phyloP scores from a whole-genome alignment of 2,329 filamentous ascomycete genomes.

The Sarocladiaceae sp. region DNA sequence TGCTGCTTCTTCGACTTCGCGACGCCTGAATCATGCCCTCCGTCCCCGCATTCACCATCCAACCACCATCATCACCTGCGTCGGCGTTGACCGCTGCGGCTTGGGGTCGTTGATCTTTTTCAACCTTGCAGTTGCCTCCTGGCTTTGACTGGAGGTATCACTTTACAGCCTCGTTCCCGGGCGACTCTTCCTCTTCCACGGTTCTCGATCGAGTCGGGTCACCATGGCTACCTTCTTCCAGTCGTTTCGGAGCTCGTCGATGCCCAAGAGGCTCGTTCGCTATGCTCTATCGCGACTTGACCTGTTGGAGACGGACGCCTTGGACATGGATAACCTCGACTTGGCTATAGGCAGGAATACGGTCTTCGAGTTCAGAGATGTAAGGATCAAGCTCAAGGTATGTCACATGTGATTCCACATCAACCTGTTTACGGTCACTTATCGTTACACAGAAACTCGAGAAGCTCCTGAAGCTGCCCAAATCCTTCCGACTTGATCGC shows the following conservation, averaged over 20 bases:
- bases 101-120: not conserved
- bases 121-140: not conserved
- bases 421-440: not conserved
- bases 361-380: slow-evolving; percentile 80
- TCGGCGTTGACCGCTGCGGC: not conserved
- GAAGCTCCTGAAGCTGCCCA: slow-evolving; percentile 67
- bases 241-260: slow-evolving; percentile 61
- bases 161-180: not conserved
- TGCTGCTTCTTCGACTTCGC: not conserved
- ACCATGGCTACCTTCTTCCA: slow-evolving; percentile 69
- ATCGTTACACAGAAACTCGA: slow-evolving; percentile 67
- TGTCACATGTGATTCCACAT: slow-evolving; percentile 19
- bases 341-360: slow-evolving; percentile 78
- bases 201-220: not conserved
- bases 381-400: slow-evolving; percentile 76
- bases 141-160: not conserved
- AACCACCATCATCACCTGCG: slow-evolving; percentile 4
- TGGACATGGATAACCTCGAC: slow-evolving; percentile 83
- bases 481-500: slow-evolving; percentile 64
- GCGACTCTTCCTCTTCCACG: not conserved
- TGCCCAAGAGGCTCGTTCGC: slow-evolving; percentile 84
- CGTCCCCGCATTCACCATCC: slow-evolving; percentile 9
- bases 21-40: slow-evolving; percentile 8
- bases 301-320: slow-evolving; percentile 78
- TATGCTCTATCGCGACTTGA: slow-evolving; percentile 82